Percentiles rank a stretch among this genome's conserved stretches.
Conservation (phyloP, 2,329 filamentous ascomycete genomes). For the Botrytis fabae region DNA sequence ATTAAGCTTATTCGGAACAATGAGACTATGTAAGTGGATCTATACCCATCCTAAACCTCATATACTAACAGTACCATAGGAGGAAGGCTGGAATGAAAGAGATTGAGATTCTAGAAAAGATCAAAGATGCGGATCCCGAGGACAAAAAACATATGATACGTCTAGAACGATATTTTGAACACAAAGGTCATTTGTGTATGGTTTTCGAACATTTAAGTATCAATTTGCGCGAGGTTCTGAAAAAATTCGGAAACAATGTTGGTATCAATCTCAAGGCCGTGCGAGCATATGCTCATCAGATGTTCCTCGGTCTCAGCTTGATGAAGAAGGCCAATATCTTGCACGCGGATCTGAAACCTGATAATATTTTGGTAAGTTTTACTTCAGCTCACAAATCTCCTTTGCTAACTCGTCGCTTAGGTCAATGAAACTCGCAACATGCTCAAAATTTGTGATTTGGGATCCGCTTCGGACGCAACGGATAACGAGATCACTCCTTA, state of each 20-base stretch:
- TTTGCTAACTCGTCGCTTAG: constrained; percentile 32
- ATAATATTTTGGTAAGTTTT: constrained; percentile 74
- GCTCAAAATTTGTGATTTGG: constrained; percentile 94
- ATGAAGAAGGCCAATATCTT: constrained; percentile 91
- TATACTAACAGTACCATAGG: constrained; percentile 41
- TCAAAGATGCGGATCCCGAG: constrained; percentile 81
- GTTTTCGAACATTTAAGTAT: constrained; percentile 93
- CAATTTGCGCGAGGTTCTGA: constrained; percentile 90
- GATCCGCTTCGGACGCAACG: constrained; percentile 88
- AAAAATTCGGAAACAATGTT: constrained; percentile 92
- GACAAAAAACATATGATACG: constrained; percentile 90
- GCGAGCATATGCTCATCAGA: constrained; percentile 87
- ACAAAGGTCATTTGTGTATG: constrained; percentile 94
- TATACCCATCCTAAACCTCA: neutral
- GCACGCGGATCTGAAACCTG: constrained; percentile 94
- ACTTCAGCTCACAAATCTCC: neutral
- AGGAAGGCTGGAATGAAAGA: constrained; percentile 91
- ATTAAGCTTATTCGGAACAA: constrained; percentile 99
- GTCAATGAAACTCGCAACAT: constrained; percentile 81
- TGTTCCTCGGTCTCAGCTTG: constrained; percentile 84
- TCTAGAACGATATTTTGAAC: constrained; percentile 84
- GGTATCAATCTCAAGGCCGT: constrained; percentile 89
- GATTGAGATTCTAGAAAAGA: constrained; percentile 86
- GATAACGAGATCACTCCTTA: constrained; percentile 94
- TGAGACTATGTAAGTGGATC: constrained; percentile 66